Conservation (phyloP, 2,329 filamentous ascomycete species). For the Fusarium haematococcum region DNA sequence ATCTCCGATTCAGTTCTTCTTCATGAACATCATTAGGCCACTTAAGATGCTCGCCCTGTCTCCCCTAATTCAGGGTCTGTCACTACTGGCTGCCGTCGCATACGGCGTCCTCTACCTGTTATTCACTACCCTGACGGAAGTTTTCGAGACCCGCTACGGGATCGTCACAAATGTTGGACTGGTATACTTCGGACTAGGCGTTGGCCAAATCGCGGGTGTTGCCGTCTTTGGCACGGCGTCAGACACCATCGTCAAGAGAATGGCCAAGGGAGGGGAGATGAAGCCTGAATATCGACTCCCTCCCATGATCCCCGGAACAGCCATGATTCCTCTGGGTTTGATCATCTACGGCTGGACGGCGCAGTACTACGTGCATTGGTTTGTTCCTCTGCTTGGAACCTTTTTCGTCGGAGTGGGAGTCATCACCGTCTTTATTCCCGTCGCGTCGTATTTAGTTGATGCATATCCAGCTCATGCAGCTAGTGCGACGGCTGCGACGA, state of each 20-base stretch:
- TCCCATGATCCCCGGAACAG: conserved; percentile 27
- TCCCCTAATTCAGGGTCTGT: background rate
- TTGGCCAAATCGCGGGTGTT: background rate
- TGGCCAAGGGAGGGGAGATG: conserved; percentile 21
- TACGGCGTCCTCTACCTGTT: conserved; percentile 67
- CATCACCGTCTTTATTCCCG: background rate
- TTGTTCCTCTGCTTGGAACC: conserved; percentile 62
- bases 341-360: conserved; percentile 48
- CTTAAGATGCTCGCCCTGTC: background rate
- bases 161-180: background rate
- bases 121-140: background rate
- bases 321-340: conserved; percentile 36
- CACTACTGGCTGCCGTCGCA: conserved; percentile 32
- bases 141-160: background rate
- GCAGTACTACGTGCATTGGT: conserved; percentile 63
- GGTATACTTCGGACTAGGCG: background rate
- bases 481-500: conserved; percentile 12
- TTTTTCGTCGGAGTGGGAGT: conserved; percentile 50
- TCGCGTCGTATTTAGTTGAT: background rate
- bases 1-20: background rate
- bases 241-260: conserved; percentile 14
- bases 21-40: background rate
- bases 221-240: conserved; percentile 36
- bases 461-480: background rate
- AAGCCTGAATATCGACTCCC: conserved; percentile 39